Base-by-base conservation (phyloP, 2,329 filamentous ascomycete genomes). In the Neurospora sp. region DNA sequence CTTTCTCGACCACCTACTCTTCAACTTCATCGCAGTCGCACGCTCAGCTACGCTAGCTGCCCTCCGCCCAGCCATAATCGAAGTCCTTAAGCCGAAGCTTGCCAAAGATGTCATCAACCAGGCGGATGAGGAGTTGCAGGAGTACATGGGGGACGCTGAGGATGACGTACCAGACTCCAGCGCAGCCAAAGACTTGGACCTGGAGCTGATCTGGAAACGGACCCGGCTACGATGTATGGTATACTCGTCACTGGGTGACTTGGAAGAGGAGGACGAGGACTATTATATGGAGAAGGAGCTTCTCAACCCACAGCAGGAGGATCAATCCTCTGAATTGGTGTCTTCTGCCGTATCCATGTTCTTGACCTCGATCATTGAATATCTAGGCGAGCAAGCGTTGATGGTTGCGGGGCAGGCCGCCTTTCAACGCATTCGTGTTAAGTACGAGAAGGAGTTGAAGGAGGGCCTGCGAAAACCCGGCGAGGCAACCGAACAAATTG, bases 181-280 rank as follows among this genome's bases (percentile, higher is more conserved):
- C 39, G 80, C 84, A 1, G 80, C 82, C 11, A 84, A 84, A 2
- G 88, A 91, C 74, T 98, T 95, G 88, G 93, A 98, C 78, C 83
- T 97, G n/a, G 92, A 97, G 78, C 85, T 94, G 70, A 90, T 94
- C 19, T 99, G 96, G 94, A 97, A 96, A 82, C 88, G 96, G 74
- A 96, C 94, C 0, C 89, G 96, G 69, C 82, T 99, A 76, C 89
- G 96, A 72, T 97, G 96, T 79, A 99, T 99, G 96, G 95, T 99
- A 28, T 98, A 98, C 79, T 98, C 94, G 9, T 94, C 96, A 9
- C 84, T 99, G 7, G 96, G 96, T 66, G 95, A 99, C 77, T 90
- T 99, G 86, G 96, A 99, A 79, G 96, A 99, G 81, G 94, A 98
- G 74, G 96, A 99, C 74, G 96, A 98, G 79, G 95, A 97, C 77